phyloP scores from a whole-genome alignment of 2,329 filamentous ascomycete species.

The Arthrobotrys conoides region DNA sequence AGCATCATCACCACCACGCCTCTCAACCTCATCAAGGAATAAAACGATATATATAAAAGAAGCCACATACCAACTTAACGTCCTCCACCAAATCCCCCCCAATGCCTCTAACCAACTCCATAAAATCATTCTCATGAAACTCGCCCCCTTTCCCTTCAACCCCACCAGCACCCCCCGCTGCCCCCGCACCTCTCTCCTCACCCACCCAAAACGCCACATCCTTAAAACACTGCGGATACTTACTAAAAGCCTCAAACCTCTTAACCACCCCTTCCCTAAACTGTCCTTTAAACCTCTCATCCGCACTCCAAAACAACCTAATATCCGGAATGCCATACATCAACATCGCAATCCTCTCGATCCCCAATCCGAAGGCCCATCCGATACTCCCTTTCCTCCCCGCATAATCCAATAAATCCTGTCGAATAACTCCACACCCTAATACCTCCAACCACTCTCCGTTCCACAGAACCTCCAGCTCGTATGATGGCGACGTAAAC shows the following conservation, averaged over 20 bases:
- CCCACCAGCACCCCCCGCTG: constrained; percentile 64
- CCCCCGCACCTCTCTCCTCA: constrained; percentile 62
- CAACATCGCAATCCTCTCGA: constrained; percentile 97
- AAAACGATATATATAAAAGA: too few relatives aligned
- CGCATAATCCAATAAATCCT: constrained; percentile 83
- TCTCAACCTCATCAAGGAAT: background rate
- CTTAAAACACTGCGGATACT: constrained; percentile 88
- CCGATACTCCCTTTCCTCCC: constrained; percentile 76
- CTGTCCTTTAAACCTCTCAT: constrained; percentile 86
- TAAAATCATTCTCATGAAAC: constrained; percentile 96
- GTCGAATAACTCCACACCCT: constrained; percentile 90
- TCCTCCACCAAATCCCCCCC: constrained; percentile 90
- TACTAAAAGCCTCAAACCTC: constrained; percentile 89
- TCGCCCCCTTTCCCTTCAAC: constrained; percentile 67
- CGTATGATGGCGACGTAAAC: constrained; percentile 95
- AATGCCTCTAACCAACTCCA: constrained; percentile 90
- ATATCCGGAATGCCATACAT: constrained; percentile 97
- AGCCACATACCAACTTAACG: constrained; percentile 75
- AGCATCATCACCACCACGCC: background rate
- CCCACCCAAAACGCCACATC: constrained; percentile 94
- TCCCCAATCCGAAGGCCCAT: constrained; percentile 95
- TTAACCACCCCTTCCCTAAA: constrained; percentile 74
- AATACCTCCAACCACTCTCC: constrained; percentile 96
- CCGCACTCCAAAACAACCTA: constrained; percentile 92
- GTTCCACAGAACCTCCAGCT: constrained; percentile 94